A percentile compares a stretch with the other conserved stretches of the same genome.
These are phyloP conservation scores for Fusarium protoensiforme DNA, from an alignment of 2,329 filamentous ascomycete genomes.

Conservation along the genomic window DNA sequence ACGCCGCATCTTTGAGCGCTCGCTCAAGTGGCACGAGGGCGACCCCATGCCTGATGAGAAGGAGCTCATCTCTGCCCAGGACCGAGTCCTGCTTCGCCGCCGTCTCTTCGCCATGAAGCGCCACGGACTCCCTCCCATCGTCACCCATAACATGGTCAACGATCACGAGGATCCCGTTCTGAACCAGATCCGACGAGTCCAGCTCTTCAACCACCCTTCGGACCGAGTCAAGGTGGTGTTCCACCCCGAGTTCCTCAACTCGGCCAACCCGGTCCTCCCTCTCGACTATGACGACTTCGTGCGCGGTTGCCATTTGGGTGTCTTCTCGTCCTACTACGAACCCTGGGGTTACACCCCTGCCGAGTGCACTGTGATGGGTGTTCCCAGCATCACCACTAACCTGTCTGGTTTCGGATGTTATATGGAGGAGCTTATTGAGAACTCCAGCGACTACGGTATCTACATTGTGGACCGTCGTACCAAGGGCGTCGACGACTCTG, in stretches of 20 bases:
- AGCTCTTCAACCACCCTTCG: conserved; percentile 94
- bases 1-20: conserved; percentile 93
- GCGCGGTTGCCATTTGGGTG: conserved; percentile 92
- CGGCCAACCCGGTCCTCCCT: conserved; percentile 92
- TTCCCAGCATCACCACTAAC: conserved; percentile 98
- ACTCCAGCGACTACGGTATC: conserved; percentile 97
- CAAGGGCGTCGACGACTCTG: conserved; percentile 97
- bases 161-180: conserved; percentile 93
- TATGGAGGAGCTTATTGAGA: conserved; percentile 99
- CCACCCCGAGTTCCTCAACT: conserved; percentile 97
- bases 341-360: conserved; percentile 99
- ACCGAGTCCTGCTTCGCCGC: conserved; percentile 90
- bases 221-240: conserved; percentile 98
- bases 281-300: conserved; percentile 99
- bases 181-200: conserved; percentile 94
- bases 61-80: conserved; percentile 90
- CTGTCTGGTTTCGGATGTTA: conserved; percentile 98
- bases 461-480: conserved; percentile 97
- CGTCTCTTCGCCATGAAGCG: conserved; percentile 98
- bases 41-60: conserved; percentile 95
- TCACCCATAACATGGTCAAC: conserved; percentile 99
- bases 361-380: conserved; percentile 98
- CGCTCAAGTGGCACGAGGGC: conserved; percentile 94
- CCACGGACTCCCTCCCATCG: conserved; percentile 88
- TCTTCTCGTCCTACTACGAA: conserved; percentile 98